A percentile compares a stretch with the other conserved stretches of the same genome.
phyloP scores from a whole-genome alignment of 371 early-diverging fungal species.

The Mucor racemosus region DNA sequence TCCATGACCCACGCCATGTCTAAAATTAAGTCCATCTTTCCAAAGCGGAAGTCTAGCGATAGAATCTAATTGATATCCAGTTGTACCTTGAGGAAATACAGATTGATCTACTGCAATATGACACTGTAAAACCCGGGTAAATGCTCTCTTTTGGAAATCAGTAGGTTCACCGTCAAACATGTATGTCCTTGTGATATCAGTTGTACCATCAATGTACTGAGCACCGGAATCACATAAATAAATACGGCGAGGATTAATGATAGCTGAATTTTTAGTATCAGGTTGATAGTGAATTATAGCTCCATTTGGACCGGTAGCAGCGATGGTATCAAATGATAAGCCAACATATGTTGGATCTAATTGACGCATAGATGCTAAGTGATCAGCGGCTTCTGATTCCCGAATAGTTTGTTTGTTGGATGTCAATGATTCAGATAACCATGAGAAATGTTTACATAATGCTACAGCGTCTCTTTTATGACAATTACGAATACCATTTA shows the following conservation, averaged over 20 bases:
- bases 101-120: conserved; percentile 90
- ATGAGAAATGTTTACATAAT: conserved; percentile 89
- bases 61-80: conserved; percentile 83
- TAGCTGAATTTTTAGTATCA: conserved; percentile 60
- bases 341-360: conserved; percentile 56
- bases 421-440: conserved; percentile 86
- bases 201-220: conserved; percentile 98
- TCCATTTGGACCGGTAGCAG: conserved; percentile 90
- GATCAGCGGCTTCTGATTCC: conserved; percentile 84
- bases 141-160: conserved; percentile 84
- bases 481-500: conserved; percentile 89
- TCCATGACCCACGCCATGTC: conserved; percentile 99
- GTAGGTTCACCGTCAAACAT: conserved; percentile 88
- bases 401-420: conserved; percentile 42
- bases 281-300: conserved; percentile 98
- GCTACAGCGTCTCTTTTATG: conserved; percentile 96
- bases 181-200: conserved; percentile 97
- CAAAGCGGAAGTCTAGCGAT: conserved; percentile 90
- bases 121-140: conserved; percentile 96
- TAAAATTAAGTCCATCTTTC: conserved; percentile 93
- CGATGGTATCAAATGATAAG: conserved; percentile 95
- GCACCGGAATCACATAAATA: conserved; percentile 98
- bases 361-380: conserved; percentile 74
- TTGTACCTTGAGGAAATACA: conserved; percentile 85
- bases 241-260: conserved; percentile 63